phyloP scores from a whole-genome alignment of 495 filamentous ascomycete species.

The Podospora conica region DNA sequence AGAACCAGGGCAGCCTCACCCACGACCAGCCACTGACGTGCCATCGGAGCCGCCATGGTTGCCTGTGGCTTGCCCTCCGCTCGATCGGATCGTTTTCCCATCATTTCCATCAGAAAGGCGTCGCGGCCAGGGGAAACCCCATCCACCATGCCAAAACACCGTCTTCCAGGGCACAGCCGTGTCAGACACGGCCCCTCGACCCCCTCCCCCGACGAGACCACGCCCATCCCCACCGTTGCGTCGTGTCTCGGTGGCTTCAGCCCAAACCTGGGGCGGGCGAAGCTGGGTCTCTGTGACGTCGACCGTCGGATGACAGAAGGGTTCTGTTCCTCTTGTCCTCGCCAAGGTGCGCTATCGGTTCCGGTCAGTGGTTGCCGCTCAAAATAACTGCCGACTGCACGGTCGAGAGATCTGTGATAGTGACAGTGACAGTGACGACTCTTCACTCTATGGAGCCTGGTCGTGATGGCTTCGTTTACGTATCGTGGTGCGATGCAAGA shows the following conservation, averaged over 20 bases:
- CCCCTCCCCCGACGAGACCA: neutral
- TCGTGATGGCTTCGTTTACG: neutral
- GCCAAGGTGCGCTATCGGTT: conserved; percentile 1
- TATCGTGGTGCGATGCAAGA: neutral
- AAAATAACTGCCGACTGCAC: conserved; percentile 16
- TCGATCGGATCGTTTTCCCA: neutral
- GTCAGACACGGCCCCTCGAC: neutral
- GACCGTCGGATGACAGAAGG: neutral
- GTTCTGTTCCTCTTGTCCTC: neutral
- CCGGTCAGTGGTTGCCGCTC: neutral
- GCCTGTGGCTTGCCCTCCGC: neutral
- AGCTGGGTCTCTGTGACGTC: neutral
- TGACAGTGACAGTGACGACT: conserved; percentile 21
- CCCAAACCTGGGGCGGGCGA: neutral
- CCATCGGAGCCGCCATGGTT: neutral
- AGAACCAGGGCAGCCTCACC: no score
- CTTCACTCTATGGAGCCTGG: neutral
- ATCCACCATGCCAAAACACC: neutral
- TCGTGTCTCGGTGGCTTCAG: neutral
- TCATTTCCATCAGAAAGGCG: neutral
- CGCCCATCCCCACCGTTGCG: neutral
- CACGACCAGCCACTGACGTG: neutral
- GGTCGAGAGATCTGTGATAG: conserved; percentile 11
- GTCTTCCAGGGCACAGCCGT: neutral
- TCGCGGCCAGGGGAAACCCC: neutral